phyloP scores from a whole-genome alignment of 2,329 filamentous ascomycete genomes.

The Berkeleyomyces basicola region DNA sequence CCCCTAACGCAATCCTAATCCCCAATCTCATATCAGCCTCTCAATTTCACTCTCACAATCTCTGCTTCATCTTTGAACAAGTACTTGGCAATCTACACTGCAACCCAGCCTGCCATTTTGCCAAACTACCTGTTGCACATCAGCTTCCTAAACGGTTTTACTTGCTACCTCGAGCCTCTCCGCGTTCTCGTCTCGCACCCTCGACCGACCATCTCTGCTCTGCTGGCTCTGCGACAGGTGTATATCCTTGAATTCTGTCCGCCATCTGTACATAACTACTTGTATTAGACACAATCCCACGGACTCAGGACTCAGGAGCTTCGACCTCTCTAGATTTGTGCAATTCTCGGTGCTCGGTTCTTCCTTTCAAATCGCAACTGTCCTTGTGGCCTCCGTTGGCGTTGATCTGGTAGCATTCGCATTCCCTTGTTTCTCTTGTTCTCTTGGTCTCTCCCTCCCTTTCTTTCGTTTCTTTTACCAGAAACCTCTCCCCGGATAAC shows the following conservation, averaged over 20 bases:
- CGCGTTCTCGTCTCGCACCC: too few relatives aligned
- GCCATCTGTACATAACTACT: background rate
- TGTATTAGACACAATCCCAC: background rate
- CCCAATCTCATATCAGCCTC: background rate
- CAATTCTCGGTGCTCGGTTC: background rate
- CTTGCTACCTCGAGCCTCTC: background rate
- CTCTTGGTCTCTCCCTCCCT: background rate
- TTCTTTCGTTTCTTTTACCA: background rate
- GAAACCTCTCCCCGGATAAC: background rate
- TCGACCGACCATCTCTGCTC: too few relatives aligned
- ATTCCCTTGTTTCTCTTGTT: background rate
- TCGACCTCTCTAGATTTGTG: background rate
- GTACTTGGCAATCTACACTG: background rate
- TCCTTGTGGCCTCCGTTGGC: conserved; percentile 2
- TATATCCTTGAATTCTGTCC: background rate
- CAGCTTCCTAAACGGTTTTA: background rate
- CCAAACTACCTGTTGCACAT: background rate
- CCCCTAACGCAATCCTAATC: background rate
- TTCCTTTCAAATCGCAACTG: background rate
- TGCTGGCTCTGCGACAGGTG: too few relatives aligned
- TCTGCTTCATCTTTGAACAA: background rate
- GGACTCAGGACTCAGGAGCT: background rate
- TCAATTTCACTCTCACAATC: background rate
- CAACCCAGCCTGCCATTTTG: background rate
- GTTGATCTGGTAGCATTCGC: background rate